These are phyloP conservation scores for Dendrobium officinale DNA, from an alignment of 106 monocot species.

Conservation along the genomic window DNA sequence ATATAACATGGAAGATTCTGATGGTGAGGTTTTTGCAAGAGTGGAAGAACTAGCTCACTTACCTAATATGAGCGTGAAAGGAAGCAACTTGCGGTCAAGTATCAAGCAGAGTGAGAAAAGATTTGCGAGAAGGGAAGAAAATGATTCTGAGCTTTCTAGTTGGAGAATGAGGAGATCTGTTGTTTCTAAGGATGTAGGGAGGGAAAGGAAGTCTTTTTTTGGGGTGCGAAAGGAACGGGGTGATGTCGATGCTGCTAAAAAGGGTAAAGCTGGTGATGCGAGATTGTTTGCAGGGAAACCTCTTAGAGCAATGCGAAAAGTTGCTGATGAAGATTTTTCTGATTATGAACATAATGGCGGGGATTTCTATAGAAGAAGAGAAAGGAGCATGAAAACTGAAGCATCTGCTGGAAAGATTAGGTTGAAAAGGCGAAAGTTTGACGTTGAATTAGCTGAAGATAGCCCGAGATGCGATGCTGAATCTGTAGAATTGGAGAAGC, in stretches of 20 bases:
- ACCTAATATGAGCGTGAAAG: neutral
- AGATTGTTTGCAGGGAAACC: constrained; percentile 5
- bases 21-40: neutral
- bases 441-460: neutral
- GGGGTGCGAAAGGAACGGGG: neutral
- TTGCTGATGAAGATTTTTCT: constrained; percentile 8
- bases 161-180: constrained; percentile 7
- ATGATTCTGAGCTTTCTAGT: neutral
- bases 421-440: constrained; percentile 2
- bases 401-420: neutral
- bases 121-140: neutral
- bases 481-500: constrained; percentile 8
- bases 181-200: neutral
- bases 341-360: constrained; percentile 2
- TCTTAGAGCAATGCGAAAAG: constrained; percentile 1
- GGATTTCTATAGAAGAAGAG: neutral
- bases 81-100: neutral
- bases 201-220: neutral
- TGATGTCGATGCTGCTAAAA: neutral
- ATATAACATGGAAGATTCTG: neutral
- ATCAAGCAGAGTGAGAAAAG: neutral
- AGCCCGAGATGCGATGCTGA: neutral
- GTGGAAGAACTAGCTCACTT: neutral
- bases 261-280: constrained; percentile 1
- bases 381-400: neutral